Evolutionary conservation across 1,284 basidiomycete species (phyloP).

Genomic region (Rhodotorula sp.): DNA sequence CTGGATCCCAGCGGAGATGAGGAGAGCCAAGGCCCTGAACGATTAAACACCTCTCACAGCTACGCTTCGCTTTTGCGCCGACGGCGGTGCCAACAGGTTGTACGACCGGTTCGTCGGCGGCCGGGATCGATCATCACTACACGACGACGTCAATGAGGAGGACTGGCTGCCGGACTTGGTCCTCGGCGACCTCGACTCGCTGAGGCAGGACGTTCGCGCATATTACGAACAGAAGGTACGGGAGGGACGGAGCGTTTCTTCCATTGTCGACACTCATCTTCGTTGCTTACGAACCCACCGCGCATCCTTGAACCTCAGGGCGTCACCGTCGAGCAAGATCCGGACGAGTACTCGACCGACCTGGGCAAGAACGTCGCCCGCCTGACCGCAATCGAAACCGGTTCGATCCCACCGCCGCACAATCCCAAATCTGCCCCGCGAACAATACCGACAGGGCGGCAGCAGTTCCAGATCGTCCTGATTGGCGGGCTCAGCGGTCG

Average conservation of each 20-base stretch:
- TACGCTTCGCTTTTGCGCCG: conserved; percentile 65
- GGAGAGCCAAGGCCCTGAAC: neutral
- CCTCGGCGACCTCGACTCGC: conserved; percentile 89
- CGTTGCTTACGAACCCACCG: no score
- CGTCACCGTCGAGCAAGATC: conserved; percentile 66
- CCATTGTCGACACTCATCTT: no score
- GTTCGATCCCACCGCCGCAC: neutral
- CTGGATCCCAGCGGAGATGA: no score
- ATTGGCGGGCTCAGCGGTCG: conserved; percentile 87
- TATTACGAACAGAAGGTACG: conserved; percentile 66
- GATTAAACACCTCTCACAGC: conserved; percentile 26
- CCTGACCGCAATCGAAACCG: conserved; percentile 56
- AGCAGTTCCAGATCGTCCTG: conserved; percentile 65
- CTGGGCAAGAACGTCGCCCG: conserved; percentile 83
- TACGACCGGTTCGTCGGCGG: conserved; percentile 59
- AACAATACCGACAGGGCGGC: neutral
- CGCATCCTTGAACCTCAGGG: no score
- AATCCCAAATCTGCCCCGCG: neutral
- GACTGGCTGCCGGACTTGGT: conserved; percentile 80
- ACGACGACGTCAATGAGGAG: conserved; percentile 11
- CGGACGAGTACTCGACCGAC: conserved; percentile 82
- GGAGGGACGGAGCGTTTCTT: neutral
- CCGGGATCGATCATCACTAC: conserved; percentile 4
- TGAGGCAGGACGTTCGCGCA: conserved; percentile 67
- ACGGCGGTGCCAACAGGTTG: conserved; percentile 89